These are phyloP conservation scores for Pythium sukuiense DNA, from an alignment of 352 stramenopile species.

Conservation along the genomic window DNA sequence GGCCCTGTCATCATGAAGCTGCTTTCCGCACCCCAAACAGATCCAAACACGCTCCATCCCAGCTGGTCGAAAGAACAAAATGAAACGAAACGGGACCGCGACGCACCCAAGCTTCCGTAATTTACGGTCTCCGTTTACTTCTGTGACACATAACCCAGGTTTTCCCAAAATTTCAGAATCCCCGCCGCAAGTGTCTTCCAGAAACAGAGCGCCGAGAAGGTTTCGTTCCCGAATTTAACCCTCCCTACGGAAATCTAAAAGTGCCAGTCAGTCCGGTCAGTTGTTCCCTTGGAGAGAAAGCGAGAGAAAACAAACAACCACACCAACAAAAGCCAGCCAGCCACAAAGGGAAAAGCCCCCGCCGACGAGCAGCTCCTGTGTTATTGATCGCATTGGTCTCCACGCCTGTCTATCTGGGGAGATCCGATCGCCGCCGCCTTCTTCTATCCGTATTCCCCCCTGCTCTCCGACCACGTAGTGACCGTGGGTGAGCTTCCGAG, in stretches of 20 bases:
- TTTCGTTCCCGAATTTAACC: not conserved
- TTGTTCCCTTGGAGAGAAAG: too few relatives aligned
- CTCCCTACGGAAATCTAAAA: not conserved
- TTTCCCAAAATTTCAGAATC: conserved; percentile 7
- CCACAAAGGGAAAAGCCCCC: conserved; percentile 4
- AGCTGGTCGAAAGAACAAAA: conserved; percentile 1
- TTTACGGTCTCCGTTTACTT: not conserved
- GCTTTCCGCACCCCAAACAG: not conserved
- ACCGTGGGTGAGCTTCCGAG: conserved; percentile 1
- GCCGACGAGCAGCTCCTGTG: not conserved
- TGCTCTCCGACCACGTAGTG: too few relatives aligned
- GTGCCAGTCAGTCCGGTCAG: too few relatives aligned
- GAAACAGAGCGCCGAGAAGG: not conserved
- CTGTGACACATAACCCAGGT: conserved; percentile 4
- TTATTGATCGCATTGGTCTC: too few relatives aligned
- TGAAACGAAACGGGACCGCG: conserved; percentile 3
- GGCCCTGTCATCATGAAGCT: not conserved
- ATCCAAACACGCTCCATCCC: not conserved
- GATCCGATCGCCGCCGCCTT: too few relatives aligned
- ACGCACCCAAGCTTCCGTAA: not conserved
- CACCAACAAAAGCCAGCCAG: conserved; percentile 2
- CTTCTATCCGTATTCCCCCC: too few relatives aligned
- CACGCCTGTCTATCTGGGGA: too few relatives aligned
- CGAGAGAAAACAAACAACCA: too few relatives aligned
- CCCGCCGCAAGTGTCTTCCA: not conserved